Base-by-base conservation (phyloP, 2,329 filamentous ascomycete genomes). In the Fusarium sp. region DNA sequence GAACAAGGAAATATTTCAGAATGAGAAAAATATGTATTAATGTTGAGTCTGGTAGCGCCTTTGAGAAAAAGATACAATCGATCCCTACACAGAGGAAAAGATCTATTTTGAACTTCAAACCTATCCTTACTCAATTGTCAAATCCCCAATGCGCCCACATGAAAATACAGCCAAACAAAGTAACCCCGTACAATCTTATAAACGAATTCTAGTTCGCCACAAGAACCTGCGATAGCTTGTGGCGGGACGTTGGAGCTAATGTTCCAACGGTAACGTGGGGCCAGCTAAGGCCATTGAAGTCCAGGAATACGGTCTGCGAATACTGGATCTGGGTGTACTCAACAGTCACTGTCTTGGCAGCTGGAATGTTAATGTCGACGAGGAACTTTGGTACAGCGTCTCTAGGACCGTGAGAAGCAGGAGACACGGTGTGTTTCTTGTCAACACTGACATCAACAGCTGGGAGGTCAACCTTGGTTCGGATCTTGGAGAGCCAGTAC, bases 401-500 rank as follows among this genome's bases (percentile, higher is more conserved):
- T 26, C 68, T 54, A 0, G 51, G 51, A 6, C 55, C 54, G 0
- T 43, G 26, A 22, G 64, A 48, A 13, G 24, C 39, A 2, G 60
- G 68, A 2, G 65, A 62, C 6, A 69, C 48, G 7, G n/a, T 46
- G 35, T 37, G 41, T 26, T 45, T 59, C 24, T 32, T 56, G n/a
- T 62, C 58, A 22, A 9, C 6, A 2, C 32, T 14, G 10, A 11
- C 17, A n/a, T 51, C 32, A 7, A 49, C 53, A 4, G 17, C 49
- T 19, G 49, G 35, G 6, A 71, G 49, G 56, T 76, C 5, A 62
- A 75, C 32, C 58, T 67, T 40, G 19, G 62, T 37, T 17, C 20
- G 62, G 22, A 58, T 65, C 24, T 46, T 68, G 11, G 68, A 71
- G 6, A 73, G 62, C 70, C 71, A 73, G 59, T 62, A 73, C 22